These are phyloP conservation scores for Zizania latifolia DNA, from an alignment of 176 grass and related monocot species.

Conservation along the genomic window DNA sequence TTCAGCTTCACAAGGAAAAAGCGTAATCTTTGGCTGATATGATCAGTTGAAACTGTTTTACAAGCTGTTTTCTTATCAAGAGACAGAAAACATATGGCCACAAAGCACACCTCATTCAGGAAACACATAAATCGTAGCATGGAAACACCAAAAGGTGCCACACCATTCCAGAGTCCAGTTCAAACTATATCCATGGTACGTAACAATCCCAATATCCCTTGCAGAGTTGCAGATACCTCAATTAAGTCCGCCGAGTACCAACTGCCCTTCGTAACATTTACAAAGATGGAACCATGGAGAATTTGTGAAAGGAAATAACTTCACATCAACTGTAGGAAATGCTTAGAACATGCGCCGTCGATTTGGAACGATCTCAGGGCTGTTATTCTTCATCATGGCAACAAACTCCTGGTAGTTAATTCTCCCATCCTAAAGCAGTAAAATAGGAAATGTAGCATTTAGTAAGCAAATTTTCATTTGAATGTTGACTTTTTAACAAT, in stretches of 20 bases:
- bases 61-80: not conserved
- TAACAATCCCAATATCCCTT: not conserved
- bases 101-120: not conserved
- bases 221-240: not conserved
- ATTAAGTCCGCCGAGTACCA: not conserved
- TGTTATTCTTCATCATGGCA: constrained; percentile 81
- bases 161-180: not conserved
- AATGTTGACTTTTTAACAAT: not conserved
- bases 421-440: constrained; percentile 68
- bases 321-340: not conserved
- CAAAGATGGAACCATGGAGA: not conserved
- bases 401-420: constrained; percentile 89
- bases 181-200: not conserved
- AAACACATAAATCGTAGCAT: not conserved
- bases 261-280: not conserved
- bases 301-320: not conserved
- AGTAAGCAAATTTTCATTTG: not conserved
- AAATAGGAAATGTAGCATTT: not conserved
- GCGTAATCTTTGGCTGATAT: not conserved
- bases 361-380: constrained; percentile 45
- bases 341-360: constrained; percentile 41
- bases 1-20: not conserved
- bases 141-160: not conserved
- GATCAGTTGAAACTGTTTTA: not conserved
- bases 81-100: not conserved